These are phyloP conservation scores for Carallia brachiata DNA, from an alignment of 345 rosid genomes.

Conservation along the genomic window DNA sequence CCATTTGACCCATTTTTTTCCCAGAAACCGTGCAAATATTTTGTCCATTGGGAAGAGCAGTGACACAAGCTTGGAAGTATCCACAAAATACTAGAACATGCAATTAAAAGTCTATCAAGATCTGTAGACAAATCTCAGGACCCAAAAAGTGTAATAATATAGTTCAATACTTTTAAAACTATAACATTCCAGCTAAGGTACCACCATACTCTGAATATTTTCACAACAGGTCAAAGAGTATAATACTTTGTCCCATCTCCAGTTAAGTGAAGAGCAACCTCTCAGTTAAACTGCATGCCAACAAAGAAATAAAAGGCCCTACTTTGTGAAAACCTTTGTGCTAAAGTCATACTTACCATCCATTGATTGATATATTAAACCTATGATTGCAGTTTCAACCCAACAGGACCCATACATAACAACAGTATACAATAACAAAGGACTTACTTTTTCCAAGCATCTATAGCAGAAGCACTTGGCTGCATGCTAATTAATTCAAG, in stretches of 20 bases:
- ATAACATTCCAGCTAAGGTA: neutral
- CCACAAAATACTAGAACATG: neutral
- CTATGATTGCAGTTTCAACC: neutral
- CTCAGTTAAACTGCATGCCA: slow-evolving; percentile 1
- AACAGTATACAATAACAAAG: neutral
- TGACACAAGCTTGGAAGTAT: neutral
- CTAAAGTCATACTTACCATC: neutral
- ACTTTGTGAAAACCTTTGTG: neutral
- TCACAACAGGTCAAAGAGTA: neutral
- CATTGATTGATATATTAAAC: too few species aligned
- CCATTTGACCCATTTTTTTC: too few species aligned
- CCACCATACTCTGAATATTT: too few species aligned
- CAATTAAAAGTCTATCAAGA: neutral
- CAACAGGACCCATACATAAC: neutral
- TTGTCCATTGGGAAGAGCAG: neutral
- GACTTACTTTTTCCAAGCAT: slow-evolving; percentile 71
- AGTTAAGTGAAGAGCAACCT: neutral
- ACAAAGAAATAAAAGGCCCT: neutral
- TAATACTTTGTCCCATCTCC: neutral
- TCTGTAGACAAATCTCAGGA: neutral
- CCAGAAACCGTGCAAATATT: too few species aligned
- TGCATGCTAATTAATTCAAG: slow-evolving; percentile 87
- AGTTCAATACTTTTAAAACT: neutral
- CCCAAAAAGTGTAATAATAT: neutral
- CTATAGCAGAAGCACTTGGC: slow-evolving; percentile 74